Conservation (phyloP, 2,329 filamentous ascomycete genomes). For the Fusarium kyushuense region DNA sequence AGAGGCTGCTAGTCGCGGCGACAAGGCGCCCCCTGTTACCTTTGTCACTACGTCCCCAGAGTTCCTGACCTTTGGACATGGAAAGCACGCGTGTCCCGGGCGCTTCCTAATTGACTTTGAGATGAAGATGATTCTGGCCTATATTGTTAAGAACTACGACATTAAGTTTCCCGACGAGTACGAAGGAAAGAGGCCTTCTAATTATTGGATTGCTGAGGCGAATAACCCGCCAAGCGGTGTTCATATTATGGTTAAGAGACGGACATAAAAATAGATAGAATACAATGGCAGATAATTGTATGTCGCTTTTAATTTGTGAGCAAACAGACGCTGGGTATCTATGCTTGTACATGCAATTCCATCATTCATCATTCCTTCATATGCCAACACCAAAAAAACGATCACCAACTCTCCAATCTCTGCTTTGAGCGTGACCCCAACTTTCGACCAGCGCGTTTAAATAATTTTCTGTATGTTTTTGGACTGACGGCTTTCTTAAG, state of each 20-base stretch:
- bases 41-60: constrained; percentile 43
- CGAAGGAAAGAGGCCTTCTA: constrained; percentile 37
- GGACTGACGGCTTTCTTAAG: background rate
- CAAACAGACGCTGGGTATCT: background rate
- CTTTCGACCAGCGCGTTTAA: background rate
- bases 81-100: constrained; percentile 52
- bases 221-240: constrained; percentile 34
- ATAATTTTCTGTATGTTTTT: background rate
- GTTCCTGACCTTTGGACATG: constrained; percentile 53
- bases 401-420: background rate
- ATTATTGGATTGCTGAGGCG: constrained; percentile 40
- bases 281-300: background rate
- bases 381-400: background rate
- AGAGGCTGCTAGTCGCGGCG: constrained; percentile 25
- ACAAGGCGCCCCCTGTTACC: constrained; percentile 21
- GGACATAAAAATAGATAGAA: constrained; percentile 1
- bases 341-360: background rate
- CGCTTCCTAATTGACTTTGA: constrained; percentile 50
- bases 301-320: background rate
- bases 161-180: constrained; percentile 38
- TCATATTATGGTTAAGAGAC: constrained; percentile 36
- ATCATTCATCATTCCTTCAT: background rate
- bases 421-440: background rate
- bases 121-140: constrained; percentile 50
- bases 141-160: constrained; percentile 42